Evolutionary conservation across 345 rosid genomes (phyloP).

Genomic region (Abelmoschus esculentus): DNA sequence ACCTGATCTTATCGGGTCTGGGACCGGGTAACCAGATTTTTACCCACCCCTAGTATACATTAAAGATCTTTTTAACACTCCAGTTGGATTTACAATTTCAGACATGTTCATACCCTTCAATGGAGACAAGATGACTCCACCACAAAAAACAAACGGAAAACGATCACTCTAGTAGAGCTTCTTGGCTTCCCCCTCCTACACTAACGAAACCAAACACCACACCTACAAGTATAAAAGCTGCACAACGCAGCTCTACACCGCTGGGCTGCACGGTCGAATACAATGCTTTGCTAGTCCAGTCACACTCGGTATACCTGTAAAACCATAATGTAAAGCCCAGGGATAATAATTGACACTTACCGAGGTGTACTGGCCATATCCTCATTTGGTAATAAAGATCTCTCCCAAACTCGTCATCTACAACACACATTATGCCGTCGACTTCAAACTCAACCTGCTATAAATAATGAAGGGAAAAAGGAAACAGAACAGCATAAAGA

Average conservation of each 20-base stretch:
- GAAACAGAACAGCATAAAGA: slow-evolving; percentile 26
- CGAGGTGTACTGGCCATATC: slow-evolving; percentile 5
- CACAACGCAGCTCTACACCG: not conserved
- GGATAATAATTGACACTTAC: slow-evolving; percentile 17
- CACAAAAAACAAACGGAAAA: not conserved
- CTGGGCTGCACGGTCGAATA: not conserved
- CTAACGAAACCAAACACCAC: not conserved
- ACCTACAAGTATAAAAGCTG: not conserved
- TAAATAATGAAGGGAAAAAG: slow-evolving; percentile 13
- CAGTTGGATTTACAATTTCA: not conserved
- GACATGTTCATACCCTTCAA: not conserved
- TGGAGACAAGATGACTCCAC: not conserved
- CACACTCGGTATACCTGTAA: slow-evolving; percentile 14
- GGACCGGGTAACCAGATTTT: no score
- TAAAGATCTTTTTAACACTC: no score
- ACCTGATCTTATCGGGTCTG: no score
- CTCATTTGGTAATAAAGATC: not conserved
- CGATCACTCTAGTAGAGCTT: not conserved
- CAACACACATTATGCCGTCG: slow-evolving; percentile 17
- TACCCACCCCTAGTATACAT: no score
- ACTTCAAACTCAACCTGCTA: slow-evolving; percentile 33
- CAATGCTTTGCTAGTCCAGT: not conserved
- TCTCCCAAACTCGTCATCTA: not conserved
- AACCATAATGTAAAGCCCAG: slow-evolving; percentile 14
- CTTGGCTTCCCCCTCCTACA: not conserved